phyloP scores from a whole-genome alignment of 2,329 filamentous ascomycete species.

The Talaromyces sp. region DNA sequence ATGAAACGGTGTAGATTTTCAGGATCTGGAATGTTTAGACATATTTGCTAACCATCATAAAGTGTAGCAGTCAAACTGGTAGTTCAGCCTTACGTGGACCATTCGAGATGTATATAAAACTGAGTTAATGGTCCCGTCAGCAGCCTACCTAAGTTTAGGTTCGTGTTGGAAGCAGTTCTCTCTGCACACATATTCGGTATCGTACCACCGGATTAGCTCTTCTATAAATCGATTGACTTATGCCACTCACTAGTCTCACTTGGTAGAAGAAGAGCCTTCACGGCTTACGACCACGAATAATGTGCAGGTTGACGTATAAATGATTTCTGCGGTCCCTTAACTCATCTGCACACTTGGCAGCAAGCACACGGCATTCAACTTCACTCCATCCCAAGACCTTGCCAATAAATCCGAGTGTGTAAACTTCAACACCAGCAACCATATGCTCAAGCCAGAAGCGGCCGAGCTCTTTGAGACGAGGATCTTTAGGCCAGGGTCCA shows the following conservation, averaged over 20 bases:
- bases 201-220: neutral
- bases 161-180: too few species aligned
- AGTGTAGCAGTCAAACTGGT: too few species aligned
- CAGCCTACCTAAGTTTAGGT: too few species aligned
- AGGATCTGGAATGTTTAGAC: too few species aligned
- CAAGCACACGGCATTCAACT: slow-evolving; percentile 26
- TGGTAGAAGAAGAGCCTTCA: slow-evolving; percentile 16
- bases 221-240: too few species aligned
- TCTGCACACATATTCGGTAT: too few species aligned
- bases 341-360: slow-evolving; percentile 28
- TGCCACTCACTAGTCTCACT: too few species aligned
- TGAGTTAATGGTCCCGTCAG: too few species aligned
- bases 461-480: slow-evolving; percentile 46
- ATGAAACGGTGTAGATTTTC: too few species aligned
- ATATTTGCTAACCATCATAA: too few species aligned
- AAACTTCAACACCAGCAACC: slow-evolving; percentile 19
- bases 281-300: slow-evolving; percentile 12
- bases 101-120: too few species aligned
- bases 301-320: slow-evolving; percentile 19
- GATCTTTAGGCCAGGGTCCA: slow-evolving; percentile 46
- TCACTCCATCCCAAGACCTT: slow-evolving; percentile 23
- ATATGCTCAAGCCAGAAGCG: slow-evolving; percentile 17
- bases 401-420: slow-evolving; percentile 25
- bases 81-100: too few species aligned
- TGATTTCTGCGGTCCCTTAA: slow-evolving; percentile 25